These are phyloP conservation scores for Globisporangium middletonii DNA, from an alignment of 352 stramenopile species.

Conservation along the genomic window DNA sequence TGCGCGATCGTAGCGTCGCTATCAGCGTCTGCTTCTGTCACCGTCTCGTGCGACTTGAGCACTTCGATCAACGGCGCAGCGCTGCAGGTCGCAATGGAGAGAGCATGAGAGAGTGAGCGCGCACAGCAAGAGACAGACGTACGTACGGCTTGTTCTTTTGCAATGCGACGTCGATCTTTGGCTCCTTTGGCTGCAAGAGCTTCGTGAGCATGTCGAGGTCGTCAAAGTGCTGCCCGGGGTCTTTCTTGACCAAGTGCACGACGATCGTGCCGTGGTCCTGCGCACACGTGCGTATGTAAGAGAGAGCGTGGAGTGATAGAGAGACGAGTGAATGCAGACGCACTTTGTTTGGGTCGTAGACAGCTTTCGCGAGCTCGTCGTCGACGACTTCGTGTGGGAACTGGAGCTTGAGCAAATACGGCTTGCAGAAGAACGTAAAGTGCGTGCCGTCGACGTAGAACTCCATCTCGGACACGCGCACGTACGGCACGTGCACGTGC, in stretches of 20 bases:
- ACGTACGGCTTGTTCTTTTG: slow-evolving; percentile 22
- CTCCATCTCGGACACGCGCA: slow-evolving; percentile 90
- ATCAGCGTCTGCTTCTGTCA: not conserved
- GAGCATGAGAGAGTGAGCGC: not conserved
- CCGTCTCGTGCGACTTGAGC: slow-evolving; percentile 35
- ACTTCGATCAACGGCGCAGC: slow-evolving; percentile 80
- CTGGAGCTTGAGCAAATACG: slow-evolving; percentile 95
- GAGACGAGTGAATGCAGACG: no score
- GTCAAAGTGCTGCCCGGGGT: slow-evolving; percentile 81
- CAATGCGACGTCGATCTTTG: slow-evolving; percentile 27
- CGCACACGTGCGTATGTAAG: not conserved
- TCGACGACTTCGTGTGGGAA: slow-evolving; percentile 89
- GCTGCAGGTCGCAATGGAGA: slow-evolving; percentile 4
- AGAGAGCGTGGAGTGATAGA: not conserved
- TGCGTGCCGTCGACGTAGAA: slow-evolving; percentile 86
- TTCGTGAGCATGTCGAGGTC: slow-evolving; percentile 93
- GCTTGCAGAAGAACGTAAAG: slow-evolving; percentile 96
- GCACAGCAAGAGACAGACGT: not conserved
- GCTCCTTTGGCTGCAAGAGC: slow-evolving; percentile 70
- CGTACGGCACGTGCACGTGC: slow-evolving; percentile 87
- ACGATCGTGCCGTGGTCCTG: slow-evolving; percentile 92
- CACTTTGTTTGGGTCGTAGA: slow-evolving; percentile 89
- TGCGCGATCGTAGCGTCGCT: no score
- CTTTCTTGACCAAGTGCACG: slow-evolving; percentile 88
- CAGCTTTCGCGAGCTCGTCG: slow-evolving; percentile 85